phyloP scores from a whole-genome alignment of 2,329 filamentous ascomycete species.

The Aspergillus fischeri region DNA sequence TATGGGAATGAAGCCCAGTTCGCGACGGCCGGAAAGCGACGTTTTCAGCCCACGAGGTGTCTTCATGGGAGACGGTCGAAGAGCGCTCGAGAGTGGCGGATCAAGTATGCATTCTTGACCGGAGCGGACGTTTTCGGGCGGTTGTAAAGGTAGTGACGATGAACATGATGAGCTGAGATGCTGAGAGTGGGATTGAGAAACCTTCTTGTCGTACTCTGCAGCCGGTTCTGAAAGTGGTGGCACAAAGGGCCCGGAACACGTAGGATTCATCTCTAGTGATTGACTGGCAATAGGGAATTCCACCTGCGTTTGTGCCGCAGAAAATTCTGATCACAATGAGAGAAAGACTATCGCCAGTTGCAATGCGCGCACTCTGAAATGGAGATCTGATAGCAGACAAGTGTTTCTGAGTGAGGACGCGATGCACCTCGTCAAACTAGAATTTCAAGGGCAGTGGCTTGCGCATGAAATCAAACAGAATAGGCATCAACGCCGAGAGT shows the following conservation, averaged over 20 bases:
- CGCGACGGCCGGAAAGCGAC: slow-evolving; percentile 54
- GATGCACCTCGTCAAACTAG: not conserved
- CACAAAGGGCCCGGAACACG: slow-evolving; percentile 45
- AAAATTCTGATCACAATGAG: not conserved
- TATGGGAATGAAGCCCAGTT: slow-evolving; percentile 61
- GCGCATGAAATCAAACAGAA: not conserved
- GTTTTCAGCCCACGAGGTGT: slow-evolving; percentile 50
- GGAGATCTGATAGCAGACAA: not conserved
- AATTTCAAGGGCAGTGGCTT: not conserved
- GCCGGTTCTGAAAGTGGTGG: slow-evolving; percentile 58
- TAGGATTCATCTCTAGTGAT: slow-evolving; percentile 33
- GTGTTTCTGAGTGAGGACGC: not conserved
- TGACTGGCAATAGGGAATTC: not conserved
- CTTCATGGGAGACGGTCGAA: slow-evolving; percentile 67
- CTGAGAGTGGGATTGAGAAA: slow-evolving; percentile 32
- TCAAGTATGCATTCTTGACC: slow-evolving; percentile 65
- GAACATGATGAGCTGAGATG: slow-evolving; percentile 52
- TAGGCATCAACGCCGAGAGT: not conserved
- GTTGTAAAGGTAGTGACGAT: slow-evolving; percentile 48
- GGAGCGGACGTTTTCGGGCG: slow-evolving; percentile 37
- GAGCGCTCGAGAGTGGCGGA: slow-evolving; percentile 48
- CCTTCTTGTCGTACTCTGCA: slow-evolving; percentile 36
- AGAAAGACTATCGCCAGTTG: not conserved
- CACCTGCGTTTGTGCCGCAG: not conserved
- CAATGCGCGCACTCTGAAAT: not conserved